Evolutionary conservation across 257 asterid species (phyloP).

Genomic region (Eustoma russellianum): DNA sequence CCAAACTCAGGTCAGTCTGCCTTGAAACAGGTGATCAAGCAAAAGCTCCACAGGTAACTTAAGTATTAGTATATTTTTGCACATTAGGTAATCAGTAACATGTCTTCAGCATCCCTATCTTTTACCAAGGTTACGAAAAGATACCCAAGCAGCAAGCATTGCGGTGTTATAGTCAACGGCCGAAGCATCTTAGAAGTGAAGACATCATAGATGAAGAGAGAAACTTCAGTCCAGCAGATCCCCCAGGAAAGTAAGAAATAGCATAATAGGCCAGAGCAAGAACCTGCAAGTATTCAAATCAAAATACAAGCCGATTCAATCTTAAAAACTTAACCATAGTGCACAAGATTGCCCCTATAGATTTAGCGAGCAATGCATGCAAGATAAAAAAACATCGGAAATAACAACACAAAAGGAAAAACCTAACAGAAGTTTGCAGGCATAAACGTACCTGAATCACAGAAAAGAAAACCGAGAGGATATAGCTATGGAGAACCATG

Average conservation of each 20-base stretch:
- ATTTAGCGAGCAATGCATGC: too few relatives aligned
- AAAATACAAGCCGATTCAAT: constrained; percentile 5
- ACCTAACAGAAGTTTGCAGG: not conserved
- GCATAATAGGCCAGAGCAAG: constrained; percentile 80
- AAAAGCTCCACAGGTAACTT: too few relatives aligned
- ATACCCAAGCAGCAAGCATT: not conserved
- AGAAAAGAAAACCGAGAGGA: constrained; percentile 76
- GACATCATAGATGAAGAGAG: constrained; percentile 68
- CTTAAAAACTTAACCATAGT: not conserved
- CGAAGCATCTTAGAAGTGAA: constrained; percentile 58
- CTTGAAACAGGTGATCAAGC: too few relatives aligned
- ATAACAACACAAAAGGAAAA: not conserved
- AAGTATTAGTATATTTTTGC: too few relatives aligned
- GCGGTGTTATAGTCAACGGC: constrained; percentile 40
- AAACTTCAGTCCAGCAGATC: constrained; percentile 85
- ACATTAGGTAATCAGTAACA: too few relatives aligned
- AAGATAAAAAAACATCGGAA: too few relatives aligned
- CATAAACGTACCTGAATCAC: constrained; percentile 61
- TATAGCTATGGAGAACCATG: constrained; percentile 93
- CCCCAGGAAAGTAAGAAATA: constrained; percentile 92
- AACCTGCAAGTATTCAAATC: constrained; percentile 36
- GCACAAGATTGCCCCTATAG: not conserved
- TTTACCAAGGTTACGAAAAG: not conserved
- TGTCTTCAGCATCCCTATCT: too few relatives aligned
- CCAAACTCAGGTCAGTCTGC: too few relatives aligned